Conservation (phyloP, 169 alveolate genomes). For the Babesia ovata region DNA sequence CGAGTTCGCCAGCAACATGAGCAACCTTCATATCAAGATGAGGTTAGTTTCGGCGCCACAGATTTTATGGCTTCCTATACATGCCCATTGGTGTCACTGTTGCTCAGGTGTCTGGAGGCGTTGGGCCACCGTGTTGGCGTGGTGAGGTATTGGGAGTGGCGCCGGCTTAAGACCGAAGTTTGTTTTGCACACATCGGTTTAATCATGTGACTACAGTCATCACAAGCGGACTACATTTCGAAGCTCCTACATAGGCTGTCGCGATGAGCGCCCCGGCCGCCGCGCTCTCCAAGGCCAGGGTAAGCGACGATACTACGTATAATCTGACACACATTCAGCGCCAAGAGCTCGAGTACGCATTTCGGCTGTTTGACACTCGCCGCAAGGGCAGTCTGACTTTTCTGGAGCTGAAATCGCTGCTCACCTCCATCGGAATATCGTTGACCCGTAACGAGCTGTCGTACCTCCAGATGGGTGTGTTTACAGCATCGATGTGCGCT, state of each 20-base stretch:
- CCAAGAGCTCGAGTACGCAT: constrained; percentile 60
- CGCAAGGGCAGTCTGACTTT: constrained; percentile 52
- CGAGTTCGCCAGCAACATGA: constrained; percentile 43
- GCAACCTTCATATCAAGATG: constrained; percentile 29
- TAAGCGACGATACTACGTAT: neutral
- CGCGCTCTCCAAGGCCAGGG: constrained; percentile 38
- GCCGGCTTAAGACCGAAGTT: constrained; percentile 65
- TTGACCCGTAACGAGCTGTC: constrained; percentile 52
- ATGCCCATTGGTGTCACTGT: neutral
- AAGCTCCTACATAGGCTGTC: constrained; percentile 35
- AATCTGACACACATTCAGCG: constrained; percentile 15
- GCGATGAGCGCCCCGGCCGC: constrained; percentile 20
- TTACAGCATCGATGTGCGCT: neutral
- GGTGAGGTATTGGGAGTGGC: constrained; percentile 73
- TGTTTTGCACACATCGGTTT: constrained; percentile 8
- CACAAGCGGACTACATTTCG: constrained; percentile 57
- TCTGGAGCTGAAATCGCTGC: constrained; percentile 36
- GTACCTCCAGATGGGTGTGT: constrained; percentile 54
- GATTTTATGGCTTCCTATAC: too few relatives aligned
- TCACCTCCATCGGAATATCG: constrained; percentile 47
- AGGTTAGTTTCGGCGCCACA: constrained; percentile 23
- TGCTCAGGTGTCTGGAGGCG: constrained; percentile 49
- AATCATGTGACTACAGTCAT: constrained; percentile 37
- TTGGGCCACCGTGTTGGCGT: constrained; percentile 54
- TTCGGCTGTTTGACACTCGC: constrained; percentile 59